Conservation (phyloP, 106 monocot genomes). For the Chionographis japonica region DNA sequence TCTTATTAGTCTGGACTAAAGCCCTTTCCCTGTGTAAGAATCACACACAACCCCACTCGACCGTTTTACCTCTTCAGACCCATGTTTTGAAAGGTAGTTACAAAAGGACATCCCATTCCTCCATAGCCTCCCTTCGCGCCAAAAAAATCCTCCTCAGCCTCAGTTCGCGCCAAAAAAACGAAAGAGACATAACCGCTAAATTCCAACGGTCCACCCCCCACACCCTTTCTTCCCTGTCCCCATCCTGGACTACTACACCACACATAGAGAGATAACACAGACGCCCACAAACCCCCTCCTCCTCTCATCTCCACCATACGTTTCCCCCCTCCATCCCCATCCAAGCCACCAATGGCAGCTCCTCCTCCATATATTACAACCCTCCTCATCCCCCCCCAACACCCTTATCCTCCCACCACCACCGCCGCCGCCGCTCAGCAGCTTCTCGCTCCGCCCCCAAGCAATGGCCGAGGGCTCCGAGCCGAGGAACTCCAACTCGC, state of each 20-base stretch:
- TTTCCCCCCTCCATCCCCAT: conserved; percentile 7
- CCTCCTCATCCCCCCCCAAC: neutral
- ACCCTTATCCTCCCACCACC: neutral
- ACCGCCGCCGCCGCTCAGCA: neutral
- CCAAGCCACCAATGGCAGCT: neutral
- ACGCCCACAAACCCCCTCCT: neutral
- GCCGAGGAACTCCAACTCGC: conserved; percentile 25
- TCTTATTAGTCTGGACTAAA: too few species aligned
- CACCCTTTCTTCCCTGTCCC: neutral
- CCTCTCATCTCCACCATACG: conserved; percentile 15
- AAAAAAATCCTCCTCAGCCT: too few species aligned
- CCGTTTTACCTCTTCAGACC: too few species aligned
- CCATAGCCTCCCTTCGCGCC: neutral
- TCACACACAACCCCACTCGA: too few species aligned
- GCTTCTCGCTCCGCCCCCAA: neutral
- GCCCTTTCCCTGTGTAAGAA: too few species aligned
- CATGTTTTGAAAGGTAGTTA: too few species aligned
- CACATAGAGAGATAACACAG: neutral
- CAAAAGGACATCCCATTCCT: neutral
- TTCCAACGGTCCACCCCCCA: too few species aligned
- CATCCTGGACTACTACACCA: neutral
- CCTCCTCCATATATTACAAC: neutral
- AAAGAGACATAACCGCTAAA: too few species aligned
- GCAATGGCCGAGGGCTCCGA: conserved; percentile 18
- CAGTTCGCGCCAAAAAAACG: too few species aligned